Evolutionary conservation across 2,329 filamentous ascomycete species (phyloP).

Genomic region (Penicillium sp.): DNA sequence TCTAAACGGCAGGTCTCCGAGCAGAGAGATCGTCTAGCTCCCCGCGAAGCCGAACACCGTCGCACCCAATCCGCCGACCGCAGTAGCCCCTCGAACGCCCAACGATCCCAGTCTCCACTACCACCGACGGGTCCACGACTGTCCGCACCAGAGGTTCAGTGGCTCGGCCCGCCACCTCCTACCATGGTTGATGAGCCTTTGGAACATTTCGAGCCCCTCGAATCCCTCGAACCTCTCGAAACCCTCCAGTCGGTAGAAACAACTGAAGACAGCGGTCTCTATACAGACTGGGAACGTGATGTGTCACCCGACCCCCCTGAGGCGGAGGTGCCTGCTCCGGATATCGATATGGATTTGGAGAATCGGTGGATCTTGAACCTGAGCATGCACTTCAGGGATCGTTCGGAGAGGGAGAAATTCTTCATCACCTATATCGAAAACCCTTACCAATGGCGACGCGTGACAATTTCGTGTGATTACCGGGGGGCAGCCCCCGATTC

Average conservation of each 20-base stretch:
- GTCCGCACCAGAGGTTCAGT: constrained; percentile 48
- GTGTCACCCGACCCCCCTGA: constrained; percentile 29
- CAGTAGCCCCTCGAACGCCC: constrained; percentile 43
- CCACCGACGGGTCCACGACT: constrained; percentile 41
- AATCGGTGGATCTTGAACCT: constrained; percentile 93
- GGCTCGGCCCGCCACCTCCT: constrained; percentile 37
- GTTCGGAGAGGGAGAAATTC: constrained; percentile 92
- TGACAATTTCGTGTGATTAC: constrained; percentile 95
- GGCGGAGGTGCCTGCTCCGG: constrained; percentile 17
- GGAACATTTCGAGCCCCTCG: constrained; percentile 27
- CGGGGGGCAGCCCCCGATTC: constrained; percentile 77
- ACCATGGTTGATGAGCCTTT: constrained; percentile 38
- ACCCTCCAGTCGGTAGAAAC: constrained; percentile 32
- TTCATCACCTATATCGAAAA: constrained; percentile 92
- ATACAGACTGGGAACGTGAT: constrained; percentile 35
- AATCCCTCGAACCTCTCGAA: constrained; percentile 26
- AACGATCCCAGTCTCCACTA: constrained; percentile 50
- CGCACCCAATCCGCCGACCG: constrained; percentile 68
- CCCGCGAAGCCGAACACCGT: constrained; percentile 65
- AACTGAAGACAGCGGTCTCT: constrained; percentile 31
- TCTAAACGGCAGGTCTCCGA: constrained; percentile 86
- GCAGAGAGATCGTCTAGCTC: constrained; percentile 71
- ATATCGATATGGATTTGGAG: constrained; percentile 80
- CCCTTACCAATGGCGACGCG: constrained; percentile 77
- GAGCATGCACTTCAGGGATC: constrained; percentile 97